Evolutionary conservation across 2,329 filamentous ascomycete species (phyloP).

Genomic region (Cytospora paraplurivora): DNA sequence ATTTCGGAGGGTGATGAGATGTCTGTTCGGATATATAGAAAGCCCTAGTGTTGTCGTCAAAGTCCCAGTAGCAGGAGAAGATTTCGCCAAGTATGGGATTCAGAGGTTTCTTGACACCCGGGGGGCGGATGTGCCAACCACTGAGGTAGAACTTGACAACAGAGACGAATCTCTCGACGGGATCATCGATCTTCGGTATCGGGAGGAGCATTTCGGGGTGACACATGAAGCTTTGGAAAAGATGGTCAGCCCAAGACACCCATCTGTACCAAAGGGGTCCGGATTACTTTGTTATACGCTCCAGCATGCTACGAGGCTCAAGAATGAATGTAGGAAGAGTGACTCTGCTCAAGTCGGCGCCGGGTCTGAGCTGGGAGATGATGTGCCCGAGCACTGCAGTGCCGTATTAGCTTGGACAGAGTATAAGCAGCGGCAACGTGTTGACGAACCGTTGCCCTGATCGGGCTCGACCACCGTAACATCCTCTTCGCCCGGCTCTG

Average conservation of each 20-base stretch:
- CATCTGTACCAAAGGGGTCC: neutral
- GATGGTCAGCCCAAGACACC: constrained; percentile 10
- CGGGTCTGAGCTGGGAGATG: constrained; percentile 93
- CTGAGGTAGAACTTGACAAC: constrained; percentile 98
- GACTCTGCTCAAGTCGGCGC: constrained; percentile 91
- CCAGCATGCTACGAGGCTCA: constrained; percentile 95
- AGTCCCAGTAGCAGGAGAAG: constrained; percentile 95
- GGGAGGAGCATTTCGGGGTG: constrained; percentile 93
- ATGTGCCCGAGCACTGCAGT: constrained; percentile 86
- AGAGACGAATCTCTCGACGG: constrained; percentile 83
- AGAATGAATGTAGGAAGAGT: constrained; percentile 97
- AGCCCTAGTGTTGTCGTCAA: constrained; percentile 77
- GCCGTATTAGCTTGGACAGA: constrained; percentile 12
- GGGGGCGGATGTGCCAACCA: constrained; percentile 98
- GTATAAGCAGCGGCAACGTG: constrained; percentile 4
- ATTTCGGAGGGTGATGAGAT: constrained; percentile 97
- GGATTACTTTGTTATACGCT: constrained; percentile 94
- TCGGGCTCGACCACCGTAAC: constrained; percentile 85
- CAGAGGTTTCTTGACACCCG: constrained; percentile 95
- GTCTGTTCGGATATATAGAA: constrained; percentile 99
- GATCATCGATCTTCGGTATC: constrained; percentile 86
- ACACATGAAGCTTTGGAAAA: constrained; percentile 83
- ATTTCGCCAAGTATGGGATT: constrained; percentile 96
- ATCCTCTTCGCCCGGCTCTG: constrained; percentile 63
- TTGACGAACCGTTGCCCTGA: constrained; percentile 82